Evolutionary conservation across 345 rosid species (phyloP).

Genomic region (Cardamine resedifolia): DNA sequence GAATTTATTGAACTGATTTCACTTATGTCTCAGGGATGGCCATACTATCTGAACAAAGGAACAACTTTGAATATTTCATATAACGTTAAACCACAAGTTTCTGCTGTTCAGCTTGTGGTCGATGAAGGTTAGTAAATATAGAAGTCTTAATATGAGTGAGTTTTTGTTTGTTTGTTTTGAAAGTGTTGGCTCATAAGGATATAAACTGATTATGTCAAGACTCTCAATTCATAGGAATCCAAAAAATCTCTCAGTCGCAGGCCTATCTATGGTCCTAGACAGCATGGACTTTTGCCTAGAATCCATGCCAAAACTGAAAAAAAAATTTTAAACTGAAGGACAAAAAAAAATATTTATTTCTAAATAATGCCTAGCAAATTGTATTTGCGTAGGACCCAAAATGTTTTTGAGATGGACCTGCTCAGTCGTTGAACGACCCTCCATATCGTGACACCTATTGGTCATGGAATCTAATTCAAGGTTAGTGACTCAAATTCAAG

Average conservation of each 20-base stretch:
- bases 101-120: conserved; percentile 58
- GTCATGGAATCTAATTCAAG: conserved; percentile 64
- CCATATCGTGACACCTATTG: conserved; percentile 44
- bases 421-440: conserved; percentile 43
- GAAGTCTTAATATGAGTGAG: not conserved
- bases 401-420: too few species aligned
- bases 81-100: conserved; percentile 45
- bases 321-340: too few species aligned
- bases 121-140: conserved; percentile 57
- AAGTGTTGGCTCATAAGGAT: conserved; percentile 2
- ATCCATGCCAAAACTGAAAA: too few species aligned
- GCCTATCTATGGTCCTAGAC: too few species aligned
- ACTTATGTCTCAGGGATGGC: conserved; percentile 57
- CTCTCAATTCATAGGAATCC: conserved; percentile 48
- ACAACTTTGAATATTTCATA: conserved; percentile 68
- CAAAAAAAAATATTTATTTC: too few species aligned
- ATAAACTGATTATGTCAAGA: conserved; percentile 24
- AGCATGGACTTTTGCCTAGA: too few species aligned
- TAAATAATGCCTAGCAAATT: too few species aligned
- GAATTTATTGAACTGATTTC: conserved; percentile 4
- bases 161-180: conserved; percentile 9
- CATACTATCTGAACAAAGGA: conserved; percentile 58
- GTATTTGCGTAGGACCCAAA: too few species aligned
- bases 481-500: conserved; percentile 41
- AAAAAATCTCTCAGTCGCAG: conserved; percentile 54